Percentiles rank a stretch among this genome's conserved stretches.
Evolutionary conservation across 2,329 filamentous ascomycete species (phyloP).

Genomic region (Niveomyces coronatus): DNA sequence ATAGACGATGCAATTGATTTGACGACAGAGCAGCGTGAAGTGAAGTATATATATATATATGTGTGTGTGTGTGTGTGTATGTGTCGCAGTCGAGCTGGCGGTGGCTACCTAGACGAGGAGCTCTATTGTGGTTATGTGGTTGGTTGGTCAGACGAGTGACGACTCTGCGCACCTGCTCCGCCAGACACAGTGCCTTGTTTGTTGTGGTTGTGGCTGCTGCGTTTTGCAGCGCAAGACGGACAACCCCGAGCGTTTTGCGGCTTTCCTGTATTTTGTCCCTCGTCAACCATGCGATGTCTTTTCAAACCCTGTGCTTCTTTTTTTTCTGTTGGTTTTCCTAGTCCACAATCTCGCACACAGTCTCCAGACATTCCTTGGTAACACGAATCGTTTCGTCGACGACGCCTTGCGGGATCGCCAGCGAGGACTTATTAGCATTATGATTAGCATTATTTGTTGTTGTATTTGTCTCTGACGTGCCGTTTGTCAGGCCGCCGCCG

Average conservation of each 20-base stretch:
- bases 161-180: too few relatives aligned
- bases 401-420: slow-evolving; percentile 49
- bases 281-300: not conserved
- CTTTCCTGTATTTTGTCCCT: not conserved
- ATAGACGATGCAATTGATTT: slow-evolving; percentile 25
- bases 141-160: too few relatives aligned
- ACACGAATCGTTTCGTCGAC: slow-evolving; percentile 52
- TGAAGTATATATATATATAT: not conserved
- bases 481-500: slow-evolving; percentile 24
- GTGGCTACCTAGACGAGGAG: too few relatives aligned
- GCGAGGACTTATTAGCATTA: slow-evolving; percentile 21
- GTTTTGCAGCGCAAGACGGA: too few relatives aligned
- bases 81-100: too few relatives aligned
- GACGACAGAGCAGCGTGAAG: slow-evolving; percentile 1
- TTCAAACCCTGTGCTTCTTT: not conserved
- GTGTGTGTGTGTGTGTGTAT: not conserved
- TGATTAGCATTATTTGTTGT: slow-evolving; percentile 21
- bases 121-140: too few relatives aligned
- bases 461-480: slow-evolving; percentile 9
- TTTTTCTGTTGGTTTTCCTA: slow-evolving; percentile 2
- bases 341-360: slow-evolving; percentile 31
- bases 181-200: too few relatives aligned
- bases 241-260: too few relatives aligned
- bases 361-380: slow-evolving; percentile 48
- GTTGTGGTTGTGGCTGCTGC: too few relatives aligned